phyloP scores from a whole-genome alignment of 768 basidiomycete genomes.

The Mycena polygramma region DNA sequence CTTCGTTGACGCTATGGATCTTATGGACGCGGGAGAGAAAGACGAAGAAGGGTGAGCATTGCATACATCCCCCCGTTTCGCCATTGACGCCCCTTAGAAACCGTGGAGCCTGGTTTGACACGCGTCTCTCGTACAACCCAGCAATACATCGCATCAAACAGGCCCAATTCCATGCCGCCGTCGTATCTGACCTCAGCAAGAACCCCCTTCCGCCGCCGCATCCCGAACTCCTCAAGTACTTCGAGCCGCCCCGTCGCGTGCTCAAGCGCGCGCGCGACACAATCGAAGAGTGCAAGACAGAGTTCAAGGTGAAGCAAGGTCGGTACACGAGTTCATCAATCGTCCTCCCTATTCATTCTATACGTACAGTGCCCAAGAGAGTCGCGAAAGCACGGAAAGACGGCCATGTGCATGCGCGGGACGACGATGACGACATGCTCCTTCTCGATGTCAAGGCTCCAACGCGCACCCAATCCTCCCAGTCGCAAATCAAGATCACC shows the following conservation, averaged over 20 bases:
- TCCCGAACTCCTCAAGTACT: conserved; percentile 86
- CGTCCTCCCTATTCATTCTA: neutral
- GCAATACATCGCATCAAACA: conserved; percentile 93
- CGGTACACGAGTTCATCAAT: conserved; percentile 30
- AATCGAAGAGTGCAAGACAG: conserved; percentile 70
- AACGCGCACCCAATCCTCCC: conserved; percentile 35
- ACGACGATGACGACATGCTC: conserved; percentile 71
- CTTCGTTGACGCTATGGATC: conserved; percentile 91
- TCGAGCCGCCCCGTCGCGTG: conserved; percentile 80
- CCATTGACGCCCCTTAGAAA: conserved; percentile 55
- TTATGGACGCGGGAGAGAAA: conserved; percentile 81
- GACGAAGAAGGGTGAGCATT: conserved; percentile 77
- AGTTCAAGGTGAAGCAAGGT: conserved; percentile 87
- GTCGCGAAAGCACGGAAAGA: conserved; percentile 69
- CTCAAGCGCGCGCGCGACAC: conserved; percentile 70
- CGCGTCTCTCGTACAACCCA: conserved; percentile 86
- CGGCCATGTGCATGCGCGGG: conserved; percentile 70
- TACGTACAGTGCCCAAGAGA: conserved; percentile 70
- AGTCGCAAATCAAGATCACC: conserved; percentile 32
- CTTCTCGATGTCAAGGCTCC: conserved; percentile 62
- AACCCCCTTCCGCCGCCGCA: conserved; percentile 90
- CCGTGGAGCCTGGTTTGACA: conserved; percentile 81
- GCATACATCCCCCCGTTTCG: conserved; percentile 3
- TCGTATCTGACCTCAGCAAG: conserved; percentile 77
- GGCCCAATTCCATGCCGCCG: conserved; percentile 90